Evolutionary conservation across 257 asterid species (phyloP), one percentile per base, ranked within the genome.

Genomic region (Capsicum baccatum): DNA sequence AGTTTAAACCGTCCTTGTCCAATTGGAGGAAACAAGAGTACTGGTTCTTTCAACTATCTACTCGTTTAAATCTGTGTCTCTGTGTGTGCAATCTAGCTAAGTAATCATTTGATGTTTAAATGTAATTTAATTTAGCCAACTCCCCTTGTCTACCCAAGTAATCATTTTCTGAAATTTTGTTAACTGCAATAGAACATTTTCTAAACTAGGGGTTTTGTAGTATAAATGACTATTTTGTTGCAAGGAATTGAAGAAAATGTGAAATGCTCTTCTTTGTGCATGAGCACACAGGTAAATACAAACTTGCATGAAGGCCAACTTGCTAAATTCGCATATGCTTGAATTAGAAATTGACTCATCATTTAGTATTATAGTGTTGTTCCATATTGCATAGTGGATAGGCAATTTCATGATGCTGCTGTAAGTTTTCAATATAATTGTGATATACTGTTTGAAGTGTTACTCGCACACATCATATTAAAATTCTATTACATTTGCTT

Each of bases 351-450:
- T 74, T 3, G 44, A 50, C 80, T 50, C 60, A 19, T 74, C 44
- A 74, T 11, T 74, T 17, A 56, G n/a, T 56, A 50, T 74, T 69
- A 50, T 74, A 69, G 58, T 64, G 71, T 26, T 26, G 71, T 59
- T 6, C 62, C 21, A 54, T 15, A 74, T 12, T 50, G 8, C 60
- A 74, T 74, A 13, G 62, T 12, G 63, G 81, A 76, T 52, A 14
- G 8, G 48, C 48, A 76, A 54, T 52, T 76, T 52, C 47, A 52
- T 52, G 44, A 26, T 21, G 14, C 13, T 13, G 2, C 60, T 52
- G 3, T 52, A 21, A 76, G 48, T 26, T 52, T 14, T 76, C 48
- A 50, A 54, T 54, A 54, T 14, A 78, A 54, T 78, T 56, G 15
- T 54, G 48, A 6, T 78, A 76, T 26, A 54, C 63, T 16, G 82